Evolutionary conservation across 2,329 filamentous ascomycete genomes (phyloP).

Genomic region (Chaetomium sp.): DNA sequence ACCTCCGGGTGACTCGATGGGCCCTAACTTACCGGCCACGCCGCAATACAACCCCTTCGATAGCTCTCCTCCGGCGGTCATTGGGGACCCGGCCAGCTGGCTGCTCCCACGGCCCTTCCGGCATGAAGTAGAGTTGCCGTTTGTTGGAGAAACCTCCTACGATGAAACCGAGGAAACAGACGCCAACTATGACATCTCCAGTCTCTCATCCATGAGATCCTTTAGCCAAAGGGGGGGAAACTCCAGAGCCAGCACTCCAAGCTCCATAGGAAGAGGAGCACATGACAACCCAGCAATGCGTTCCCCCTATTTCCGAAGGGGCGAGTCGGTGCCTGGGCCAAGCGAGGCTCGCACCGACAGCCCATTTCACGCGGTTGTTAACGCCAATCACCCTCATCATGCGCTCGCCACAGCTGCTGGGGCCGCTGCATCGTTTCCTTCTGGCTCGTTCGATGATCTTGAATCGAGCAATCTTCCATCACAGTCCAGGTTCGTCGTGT

Average conservation of each 20-base stretch:
- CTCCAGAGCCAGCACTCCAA: background rate
- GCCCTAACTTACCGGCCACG: background rate
- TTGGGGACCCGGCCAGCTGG: constrained; percentile 9
- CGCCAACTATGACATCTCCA: background rate
- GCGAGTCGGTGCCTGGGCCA: background rate
- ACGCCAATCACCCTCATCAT: background rate
- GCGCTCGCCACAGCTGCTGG: background rate
- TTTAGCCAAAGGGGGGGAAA: background rate
- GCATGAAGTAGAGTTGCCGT: background rate
- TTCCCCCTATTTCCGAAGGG: background rate
- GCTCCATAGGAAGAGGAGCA: background rate
- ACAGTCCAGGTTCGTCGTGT: background rate
- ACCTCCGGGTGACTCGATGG: background rate
- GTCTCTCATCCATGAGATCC: background rate
- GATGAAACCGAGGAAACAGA: background rate
- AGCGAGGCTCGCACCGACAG: background rate
- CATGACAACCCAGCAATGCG: background rate
- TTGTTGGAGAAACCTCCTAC: background rate
- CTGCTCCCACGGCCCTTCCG: constrained; percentile 20
- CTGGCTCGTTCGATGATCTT: background rate
- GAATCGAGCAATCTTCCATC: background rate
- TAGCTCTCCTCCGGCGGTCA: background rate
- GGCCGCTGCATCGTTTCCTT: background rate
- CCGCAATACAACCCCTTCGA: background rate
- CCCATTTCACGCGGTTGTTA: background rate